Evolutionary conservation across 192 early-diverging fungal species (phyloP), one percentile per base, ranked within the genome.

Genomic region (Umbelopsis isabellina): DNA sequence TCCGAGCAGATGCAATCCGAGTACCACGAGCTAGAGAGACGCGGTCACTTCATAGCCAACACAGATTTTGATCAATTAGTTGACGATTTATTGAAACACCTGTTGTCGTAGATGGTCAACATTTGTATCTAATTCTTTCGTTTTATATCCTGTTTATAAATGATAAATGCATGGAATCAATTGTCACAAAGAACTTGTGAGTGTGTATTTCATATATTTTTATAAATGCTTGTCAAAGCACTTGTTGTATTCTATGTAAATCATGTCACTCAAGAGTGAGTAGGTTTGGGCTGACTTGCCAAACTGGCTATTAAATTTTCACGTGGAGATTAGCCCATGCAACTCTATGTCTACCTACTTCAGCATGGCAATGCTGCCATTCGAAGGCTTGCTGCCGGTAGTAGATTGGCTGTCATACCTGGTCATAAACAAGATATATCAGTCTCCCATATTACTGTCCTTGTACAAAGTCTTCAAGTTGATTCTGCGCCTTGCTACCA

Each of bases 401-500:
- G 66, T 77, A 49, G 71, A 82, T 27, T 86, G 84, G 84, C 30
- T 83, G 46, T 72, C 72, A 22, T 79, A 83, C 37, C 73, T 86
- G 30, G 64, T 83, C 23, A 72, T 83, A 49, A 81, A 83, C 58
- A 82, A 75, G 69, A 79, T 87, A 27, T 84, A 86, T 48, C 79
- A 86, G 53, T 79, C 76, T 37, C 68, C 82, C 16, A 41, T 81
- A 20, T 71, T 90, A 18, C 71, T 86, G 20, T 76, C 77, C 50
- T 20, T 87, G 35, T 91, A 86, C 67, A 86, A 86, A 64, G 20
- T 79, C 35, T 77, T 80, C 77, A 92, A 92, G 69, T 72, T 71
- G 61, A 33, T 87, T 37, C 71, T 79, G 50, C 80, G 87, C 9
- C 65, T 79, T 18, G 23, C 86, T n/a, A 86, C 85, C 49, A 73